Evolutionary conservation across 202 grass and related monocot species (phyloP).

Genomic region (Carex arenaria): DNA sequence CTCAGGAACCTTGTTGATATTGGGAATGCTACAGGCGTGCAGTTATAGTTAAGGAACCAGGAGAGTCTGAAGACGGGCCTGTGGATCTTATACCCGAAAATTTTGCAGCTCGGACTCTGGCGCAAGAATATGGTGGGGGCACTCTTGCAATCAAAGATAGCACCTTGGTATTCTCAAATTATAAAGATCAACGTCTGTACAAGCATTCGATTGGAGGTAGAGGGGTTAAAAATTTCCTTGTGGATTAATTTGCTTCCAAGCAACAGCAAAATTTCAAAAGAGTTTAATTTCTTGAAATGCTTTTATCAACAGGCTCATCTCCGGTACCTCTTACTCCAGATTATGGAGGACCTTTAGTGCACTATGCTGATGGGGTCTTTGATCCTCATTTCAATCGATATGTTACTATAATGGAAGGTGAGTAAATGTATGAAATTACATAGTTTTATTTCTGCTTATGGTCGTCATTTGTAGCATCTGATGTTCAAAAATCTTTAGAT

Average conservation of each 20-base stretch:
- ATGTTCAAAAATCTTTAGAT: constrained; percentile 44
- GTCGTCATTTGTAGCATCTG: constrained; percentile 9
- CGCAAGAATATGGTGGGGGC: constrained; percentile 87
- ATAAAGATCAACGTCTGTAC: constrained; percentile 85
- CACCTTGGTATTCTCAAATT: constrained; percentile 84
- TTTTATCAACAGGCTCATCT: constrained; percentile 36
- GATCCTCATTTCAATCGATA: constrained; percentile 80
- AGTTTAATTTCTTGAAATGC: constrained; percentile 12
- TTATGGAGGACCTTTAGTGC: constrained; percentile 56
- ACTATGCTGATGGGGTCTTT: constrained; percentile 93
- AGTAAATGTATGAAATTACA: neutral
- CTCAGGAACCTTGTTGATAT: neutral
- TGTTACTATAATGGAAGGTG: constrained; percentile 92
- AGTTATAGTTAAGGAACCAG: constrained; percentile 74
- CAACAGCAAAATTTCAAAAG: neutral
- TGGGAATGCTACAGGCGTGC: constrained; percentile 40
- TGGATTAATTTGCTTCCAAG: neutral
- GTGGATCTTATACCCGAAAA: constrained; percentile 65
- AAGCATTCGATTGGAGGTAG: constrained; percentile 63
- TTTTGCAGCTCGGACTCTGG: constrained; percentile 76
- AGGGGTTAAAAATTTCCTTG: neutral
- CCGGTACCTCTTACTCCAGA: constrained; percentile 80
- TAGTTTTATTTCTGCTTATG: constrained; percentile 18
- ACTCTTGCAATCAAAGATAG: constrained; percentile 59
- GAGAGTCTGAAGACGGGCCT: constrained; percentile 35